Conservation (phyloP, 208 protist genomes). For the Acanthamoeba sp. region DNA sequence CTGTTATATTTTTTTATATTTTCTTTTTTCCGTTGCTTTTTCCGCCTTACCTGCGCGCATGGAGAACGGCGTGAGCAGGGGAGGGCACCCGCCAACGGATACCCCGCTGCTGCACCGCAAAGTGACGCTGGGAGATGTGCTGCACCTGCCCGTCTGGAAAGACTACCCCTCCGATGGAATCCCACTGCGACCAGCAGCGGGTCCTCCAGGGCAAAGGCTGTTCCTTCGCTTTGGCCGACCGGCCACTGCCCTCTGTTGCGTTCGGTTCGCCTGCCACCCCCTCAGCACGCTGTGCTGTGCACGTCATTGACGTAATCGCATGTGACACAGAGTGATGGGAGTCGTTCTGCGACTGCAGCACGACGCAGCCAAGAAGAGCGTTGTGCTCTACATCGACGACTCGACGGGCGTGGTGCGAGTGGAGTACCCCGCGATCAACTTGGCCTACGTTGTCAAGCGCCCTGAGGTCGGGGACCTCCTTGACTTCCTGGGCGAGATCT, state of each 20-base stretch:
- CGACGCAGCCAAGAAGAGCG: background rate
- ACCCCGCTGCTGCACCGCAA: background rate
- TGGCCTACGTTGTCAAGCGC: background rate
- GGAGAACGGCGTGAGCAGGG: background rate
- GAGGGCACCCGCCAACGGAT: background rate
- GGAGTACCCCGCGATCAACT: constrained; percentile 7
- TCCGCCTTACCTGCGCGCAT: background rate
- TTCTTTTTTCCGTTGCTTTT: background rate
- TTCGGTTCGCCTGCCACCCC: background rate
- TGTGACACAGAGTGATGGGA: background rate
- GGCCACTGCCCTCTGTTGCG: background rate
- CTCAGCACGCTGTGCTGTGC: background rate
- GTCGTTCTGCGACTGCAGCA: background rate
- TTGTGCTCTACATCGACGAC: background rate
- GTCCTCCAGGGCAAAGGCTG: background rate
- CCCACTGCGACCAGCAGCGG: background rate
- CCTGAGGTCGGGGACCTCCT: background rate
- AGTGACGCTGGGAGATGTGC: background rate
- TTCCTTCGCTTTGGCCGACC: background rate
- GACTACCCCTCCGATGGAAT: background rate
- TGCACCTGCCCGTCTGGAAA: background rate
- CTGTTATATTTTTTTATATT: background rate
- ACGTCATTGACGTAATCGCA: background rate
- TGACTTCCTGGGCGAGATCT: constrained; percentile 8
- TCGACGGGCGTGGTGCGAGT: background rate